Conservation (phyloP, 2,329 filamentous ascomycete genomes). For the Talaromyces sp. region DNA sequence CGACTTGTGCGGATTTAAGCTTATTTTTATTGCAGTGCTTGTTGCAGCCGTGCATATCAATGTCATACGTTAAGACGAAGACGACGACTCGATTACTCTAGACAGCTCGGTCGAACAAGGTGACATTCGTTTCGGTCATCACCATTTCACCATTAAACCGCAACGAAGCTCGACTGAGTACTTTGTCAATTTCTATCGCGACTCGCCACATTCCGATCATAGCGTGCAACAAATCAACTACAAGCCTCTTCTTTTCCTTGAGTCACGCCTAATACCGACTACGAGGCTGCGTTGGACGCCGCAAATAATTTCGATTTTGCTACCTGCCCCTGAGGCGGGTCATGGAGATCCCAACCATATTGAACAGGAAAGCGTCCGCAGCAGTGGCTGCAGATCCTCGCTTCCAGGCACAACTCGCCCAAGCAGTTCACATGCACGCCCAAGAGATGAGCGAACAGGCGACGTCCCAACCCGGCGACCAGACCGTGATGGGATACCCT, state of each 20-base stretch:
- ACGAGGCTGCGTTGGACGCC: not conserved
- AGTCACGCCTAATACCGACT: no score
- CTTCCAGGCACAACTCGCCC: conserved; percentile 41
- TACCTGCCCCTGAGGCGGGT: conserved; percentile 30
- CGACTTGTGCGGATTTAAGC: not conserved
- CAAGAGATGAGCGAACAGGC: conserved; percentile 55
- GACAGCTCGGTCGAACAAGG: not conserved
- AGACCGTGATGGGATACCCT: conserved; percentile 54
- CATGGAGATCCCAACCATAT: conserved; percentile 51
- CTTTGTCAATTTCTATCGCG: not conserved
- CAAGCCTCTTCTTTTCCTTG: not conserved
- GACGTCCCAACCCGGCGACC: conserved; percentile 52
- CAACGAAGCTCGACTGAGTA: not conserved
- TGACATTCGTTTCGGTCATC: not conserved
- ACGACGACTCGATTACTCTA: not conserved
- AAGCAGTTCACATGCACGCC: conserved; percentile 35
- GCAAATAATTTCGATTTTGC: conserved; percentile 7
- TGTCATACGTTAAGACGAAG: not conserved
- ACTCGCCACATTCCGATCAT: not conserved
- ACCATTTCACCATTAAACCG: not conserved
- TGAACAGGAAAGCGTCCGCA: conserved; percentile 46
- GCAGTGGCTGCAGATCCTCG: conserved; percentile 41
- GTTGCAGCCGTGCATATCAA: not conserved
- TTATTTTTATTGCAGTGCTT: not conserved
- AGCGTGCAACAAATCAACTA: not conserved